Conservation (phyloP, 208 protist species). For the Giardia duodenalis region DNA sequence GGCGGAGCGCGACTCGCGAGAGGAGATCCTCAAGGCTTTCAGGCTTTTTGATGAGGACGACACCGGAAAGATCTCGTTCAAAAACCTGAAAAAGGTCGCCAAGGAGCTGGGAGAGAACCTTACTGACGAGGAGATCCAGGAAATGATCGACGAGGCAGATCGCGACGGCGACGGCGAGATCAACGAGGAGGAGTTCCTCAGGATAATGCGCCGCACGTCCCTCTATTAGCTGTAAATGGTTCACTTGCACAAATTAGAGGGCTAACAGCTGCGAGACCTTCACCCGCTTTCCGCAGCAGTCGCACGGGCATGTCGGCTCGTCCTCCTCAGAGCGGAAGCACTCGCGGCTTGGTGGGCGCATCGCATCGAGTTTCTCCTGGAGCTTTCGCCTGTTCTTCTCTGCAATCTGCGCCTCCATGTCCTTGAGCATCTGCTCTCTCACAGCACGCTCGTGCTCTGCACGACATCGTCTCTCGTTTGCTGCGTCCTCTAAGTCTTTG, state of each 20-base stretch:
- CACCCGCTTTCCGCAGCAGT: background rate
- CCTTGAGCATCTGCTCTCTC: background rate
- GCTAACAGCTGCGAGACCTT: background rate
- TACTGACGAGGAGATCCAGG: conserved; percentile 60
- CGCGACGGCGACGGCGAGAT: conserved; percentile 55
- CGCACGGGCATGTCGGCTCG: background rate
- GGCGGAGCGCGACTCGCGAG: conserved; percentile 64
- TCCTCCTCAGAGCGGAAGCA: background rate
- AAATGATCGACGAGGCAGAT: conserved; percentile 64
- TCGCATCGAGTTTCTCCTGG: conserved; percentile 2
- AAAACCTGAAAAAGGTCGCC: conserved; percentile 69
- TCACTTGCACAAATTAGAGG: no score
- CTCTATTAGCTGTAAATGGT: conserved; percentile 29
- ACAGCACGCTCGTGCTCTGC: background rate
- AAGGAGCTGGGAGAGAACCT: conserved; percentile 66
- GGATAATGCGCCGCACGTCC: conserved; percentile 38
- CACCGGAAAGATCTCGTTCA: conserved; percentile 71
- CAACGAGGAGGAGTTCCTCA: conserved; percentile 41
- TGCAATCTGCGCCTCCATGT: background rate
- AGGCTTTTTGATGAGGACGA: conserved; percentile 79
- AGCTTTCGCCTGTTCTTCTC: background rate
- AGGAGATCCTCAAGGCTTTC: conserved; percentile 82
- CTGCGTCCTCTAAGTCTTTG: background rate
- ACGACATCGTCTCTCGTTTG: background rate
- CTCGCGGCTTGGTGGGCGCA: background rate